Evolutionary conservation across 768 basidiomycete species (phyloP).

Genomic region (Brasilioporus rufonigricans): DNA sequence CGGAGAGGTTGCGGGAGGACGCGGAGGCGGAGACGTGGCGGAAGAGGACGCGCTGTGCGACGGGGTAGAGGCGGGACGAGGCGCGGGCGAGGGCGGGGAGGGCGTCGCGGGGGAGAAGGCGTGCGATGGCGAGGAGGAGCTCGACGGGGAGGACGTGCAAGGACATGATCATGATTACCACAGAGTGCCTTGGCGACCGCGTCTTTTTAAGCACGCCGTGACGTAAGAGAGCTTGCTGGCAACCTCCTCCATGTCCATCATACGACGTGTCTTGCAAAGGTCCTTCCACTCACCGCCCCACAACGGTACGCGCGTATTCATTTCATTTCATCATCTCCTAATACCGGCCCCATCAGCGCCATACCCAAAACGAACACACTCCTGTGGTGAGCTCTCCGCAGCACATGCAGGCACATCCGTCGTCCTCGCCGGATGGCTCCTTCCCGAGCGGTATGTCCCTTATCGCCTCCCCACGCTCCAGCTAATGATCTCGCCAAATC

Average conservation of each 20-base stretch:
- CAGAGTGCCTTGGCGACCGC: no score
- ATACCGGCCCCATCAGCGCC: constrained; percentile 39
- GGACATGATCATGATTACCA: constrained; percentile 23
- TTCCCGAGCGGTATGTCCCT: constrained; percentile 65
- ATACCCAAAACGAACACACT: constrained; percentile 60
- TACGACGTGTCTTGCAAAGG: not conserved
- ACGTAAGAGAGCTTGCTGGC: not conserved
- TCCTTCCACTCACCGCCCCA: not conserved
- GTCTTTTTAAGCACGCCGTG: not conserved
- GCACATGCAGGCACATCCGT: constrained; percentile 55
- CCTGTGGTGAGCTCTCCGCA: constrained; percentile 55
- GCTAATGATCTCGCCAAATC: constrained; percentile 34
- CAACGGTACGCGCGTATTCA: not conserved
- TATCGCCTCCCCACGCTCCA: constrained; percentile 26
- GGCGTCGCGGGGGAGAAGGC: constrained; percentile 29
- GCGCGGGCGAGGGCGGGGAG: constrained; percentile 52
- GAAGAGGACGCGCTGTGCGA: constrained; percentile 65
- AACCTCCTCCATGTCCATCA: not conserved
- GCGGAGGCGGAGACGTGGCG: constrained; percentile 51
- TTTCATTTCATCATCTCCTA: no score
- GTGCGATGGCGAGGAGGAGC: constrained; percentile 55
- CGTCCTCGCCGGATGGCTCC: constrained; percentile 79
- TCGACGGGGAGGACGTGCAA: constrained; percentile 55
- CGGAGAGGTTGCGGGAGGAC: constrained; percentile 45
- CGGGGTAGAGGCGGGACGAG: constrained; percentile 38